These are phyloP conservation scores for Epichloe gansuensis DNA, from an alignment of 2,329 filamentous ascomycete species.

Conservation along the genomic window DNA sequence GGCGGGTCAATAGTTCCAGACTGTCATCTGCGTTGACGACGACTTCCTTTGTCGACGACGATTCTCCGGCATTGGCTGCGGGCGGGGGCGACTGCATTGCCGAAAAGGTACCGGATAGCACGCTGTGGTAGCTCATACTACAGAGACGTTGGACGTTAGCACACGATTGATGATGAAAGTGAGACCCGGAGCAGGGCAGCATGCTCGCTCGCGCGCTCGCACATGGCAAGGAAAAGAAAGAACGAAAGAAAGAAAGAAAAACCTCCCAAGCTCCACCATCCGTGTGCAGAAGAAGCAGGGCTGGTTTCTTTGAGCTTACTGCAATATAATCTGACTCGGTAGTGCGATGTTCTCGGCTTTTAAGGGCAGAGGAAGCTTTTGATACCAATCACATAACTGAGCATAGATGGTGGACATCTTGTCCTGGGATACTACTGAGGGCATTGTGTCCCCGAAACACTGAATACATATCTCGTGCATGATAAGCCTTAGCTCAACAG, in stretches of 20 bases:
- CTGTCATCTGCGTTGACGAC: conserved; percentile 12
- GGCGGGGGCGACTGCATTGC: no score
- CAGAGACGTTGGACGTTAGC: no score
- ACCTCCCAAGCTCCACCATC: no score
- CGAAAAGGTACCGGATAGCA: no score
- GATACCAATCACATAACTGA: conserved; percentile 17
- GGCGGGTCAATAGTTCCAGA: conserved; percentile 15
- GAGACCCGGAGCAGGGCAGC: no score
- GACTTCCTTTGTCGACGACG: conserved; percentile 6
- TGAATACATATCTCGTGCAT: conserved; percentile 16
- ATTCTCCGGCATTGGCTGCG: neutral
- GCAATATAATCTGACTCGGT: conserved; percentile 23
- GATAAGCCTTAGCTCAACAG: conserved; percentile 17
- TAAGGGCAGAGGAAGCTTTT: conserved; percentile 13
- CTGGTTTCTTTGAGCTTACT: conserved; percentile 16
- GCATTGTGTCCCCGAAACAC: no score
- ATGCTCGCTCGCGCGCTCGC: no score
- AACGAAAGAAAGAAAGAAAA: neutral
- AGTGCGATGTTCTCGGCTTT: conserved; percentile 17
- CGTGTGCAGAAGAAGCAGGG: neutral
- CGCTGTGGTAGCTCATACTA: no score
- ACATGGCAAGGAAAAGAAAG: neutral
- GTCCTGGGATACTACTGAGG: conserved; percentile 8
- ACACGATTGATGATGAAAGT: no score
- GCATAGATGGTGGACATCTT: conserved; percentile 11